These are phyloP conservation scores for Pseudonitzschia pungens DNA, from an alignment of 108 stramenopile species.

Conservation along the genomic window DNA sequence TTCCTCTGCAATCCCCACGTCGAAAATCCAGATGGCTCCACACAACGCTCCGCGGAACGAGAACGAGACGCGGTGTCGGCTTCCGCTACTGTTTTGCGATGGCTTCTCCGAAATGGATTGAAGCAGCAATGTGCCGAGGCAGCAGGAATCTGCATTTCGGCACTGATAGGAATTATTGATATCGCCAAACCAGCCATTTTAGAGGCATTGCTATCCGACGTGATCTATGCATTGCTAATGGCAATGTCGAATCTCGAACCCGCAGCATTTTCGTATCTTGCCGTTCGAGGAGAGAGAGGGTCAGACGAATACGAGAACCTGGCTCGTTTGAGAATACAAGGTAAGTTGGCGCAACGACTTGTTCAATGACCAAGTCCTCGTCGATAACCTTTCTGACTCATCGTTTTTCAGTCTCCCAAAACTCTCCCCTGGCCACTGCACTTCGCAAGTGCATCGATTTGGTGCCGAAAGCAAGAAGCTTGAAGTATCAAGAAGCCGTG, in stretches of 20 bases:
- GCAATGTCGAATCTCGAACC: slow-evolving; percentile 83
- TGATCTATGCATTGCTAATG: slow-evolving; percentile 69
- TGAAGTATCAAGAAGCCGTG: slow-evolving; percentile 58
- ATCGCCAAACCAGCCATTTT: slow-evolving; percentile 59
- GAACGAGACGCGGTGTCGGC: slow-evolving; percentile 61
- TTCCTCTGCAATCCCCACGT: slow-evolving; percentile 59
- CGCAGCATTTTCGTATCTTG: slow-evolving; percentile 79
- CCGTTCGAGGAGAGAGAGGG: slow-evolving; percentile 51
- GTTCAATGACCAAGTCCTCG: neutral
- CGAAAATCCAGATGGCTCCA: slow-evolving; percentile 7
- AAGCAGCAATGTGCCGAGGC: slow-evolving; percentile 80
- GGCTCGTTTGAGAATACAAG: slow-evolving; percentile 65
- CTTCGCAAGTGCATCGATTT: slow-evolving; percentile 78
- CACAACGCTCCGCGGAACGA: neutral
- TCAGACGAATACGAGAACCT: slow-evolving; percentile 59
- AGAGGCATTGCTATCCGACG: slow-evolving; percentile 73
- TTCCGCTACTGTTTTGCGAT: slow-evolving; percentile 67
- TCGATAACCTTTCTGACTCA: neutral
- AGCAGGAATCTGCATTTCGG: slow-evolving; percentile 71
- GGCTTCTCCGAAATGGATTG: slow-evolving; percentile 75
- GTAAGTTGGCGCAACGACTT: neutral
- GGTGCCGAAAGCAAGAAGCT: slow-evolving; percentile 42
- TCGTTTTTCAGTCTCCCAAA: slow-evolving; percentile 46
- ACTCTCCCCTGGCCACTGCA: slow-evolving; percentile 71
- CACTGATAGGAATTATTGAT: slow-evolving; percentile 74